Evolutionary conservation across 495 filamentous ascomycete genomes (phyloP).

Genomic region (Penicillium paradoxum): DNA sequence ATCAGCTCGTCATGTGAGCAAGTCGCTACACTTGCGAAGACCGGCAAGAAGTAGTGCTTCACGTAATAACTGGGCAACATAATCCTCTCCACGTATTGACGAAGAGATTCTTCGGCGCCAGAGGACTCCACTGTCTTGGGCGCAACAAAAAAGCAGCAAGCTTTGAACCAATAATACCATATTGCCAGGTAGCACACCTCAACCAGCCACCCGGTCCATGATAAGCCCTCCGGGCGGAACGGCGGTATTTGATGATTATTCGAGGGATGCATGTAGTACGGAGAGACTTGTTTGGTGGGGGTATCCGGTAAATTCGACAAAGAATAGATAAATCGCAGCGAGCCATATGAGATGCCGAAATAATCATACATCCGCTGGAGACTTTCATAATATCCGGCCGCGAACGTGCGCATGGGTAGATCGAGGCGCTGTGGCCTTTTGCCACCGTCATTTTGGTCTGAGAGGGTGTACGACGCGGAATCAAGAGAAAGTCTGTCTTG

Average conservation of each 20-base stretch:
- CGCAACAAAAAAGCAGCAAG: conserved; percentile 41
- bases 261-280: conserved; percentile 24
- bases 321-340: conserved; percentile 34
- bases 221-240: conserved; percentile 16
- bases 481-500: conserved; percentile 23
- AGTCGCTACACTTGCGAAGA: conserved; percentile 49
- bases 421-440: conserved; percentile 24
- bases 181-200: conserved; percentile 36
- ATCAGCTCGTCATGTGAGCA: conserved; percentile 49
- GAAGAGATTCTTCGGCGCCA: conserved; percentile 35
- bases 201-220: conserved; percentile 27
- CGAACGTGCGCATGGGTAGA: conserved; percentile 55
- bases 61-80: conserved; percentile 39
- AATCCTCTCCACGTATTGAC: conserved; percentile 42
- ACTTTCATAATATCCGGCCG: conserved; percentile 50
- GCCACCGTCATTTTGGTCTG: not conserved
- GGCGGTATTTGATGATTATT: conserved; percentile 46
- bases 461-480: conserved; percentile 18
- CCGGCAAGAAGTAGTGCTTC: conserved; percentile 45
- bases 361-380: conserved; percentile 51
- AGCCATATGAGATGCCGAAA: conserved; percentile 40
- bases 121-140: conserved; percentile 17
- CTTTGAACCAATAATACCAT: conserved; percentile 46
- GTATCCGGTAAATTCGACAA: conserved; percentile 31
- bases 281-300: conserved; percentile 11